phyloP scores from a whole-genome alignment of 2,329 filamentous ascomycete genomes.

The Lizonia empirigonia region DNA sequence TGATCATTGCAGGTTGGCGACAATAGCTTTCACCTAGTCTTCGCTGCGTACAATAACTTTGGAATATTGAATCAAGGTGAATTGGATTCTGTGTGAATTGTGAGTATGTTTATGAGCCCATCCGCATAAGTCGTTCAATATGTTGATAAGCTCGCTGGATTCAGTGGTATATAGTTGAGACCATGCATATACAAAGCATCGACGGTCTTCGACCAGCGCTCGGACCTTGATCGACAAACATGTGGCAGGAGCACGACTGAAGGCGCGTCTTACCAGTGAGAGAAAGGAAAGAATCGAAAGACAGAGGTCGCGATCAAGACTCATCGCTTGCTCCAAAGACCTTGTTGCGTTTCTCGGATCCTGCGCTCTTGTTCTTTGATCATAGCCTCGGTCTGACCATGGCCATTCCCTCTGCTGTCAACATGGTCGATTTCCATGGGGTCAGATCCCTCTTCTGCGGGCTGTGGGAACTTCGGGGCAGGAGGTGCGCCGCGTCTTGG shows the following conservation, averaged over 20 bases:
- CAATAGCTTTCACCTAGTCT: slow-evolving; percentile 2
- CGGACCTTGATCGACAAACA: slow-evolving; percentile 2
- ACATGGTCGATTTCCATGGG: slow-evolving; percentile 55
- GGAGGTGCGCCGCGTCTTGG: slow-evolving; percentile 51
- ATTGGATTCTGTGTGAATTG: not conserved
- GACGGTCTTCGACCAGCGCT: slow-evolving; percentile 7
- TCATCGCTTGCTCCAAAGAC: slow-evolving; percentile 57
- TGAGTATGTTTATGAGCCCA: not conserved
- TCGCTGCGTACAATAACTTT: not conserved
- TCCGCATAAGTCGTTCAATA: not conserved
- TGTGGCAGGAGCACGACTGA: not conserved
- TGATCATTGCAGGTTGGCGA: not conserved
- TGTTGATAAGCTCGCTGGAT: not conserved
- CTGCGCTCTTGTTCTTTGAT: slow-evolving; percentile 64
- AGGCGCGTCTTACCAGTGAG: not conserved
- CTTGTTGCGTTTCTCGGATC: slow-evolving; percentile 64
- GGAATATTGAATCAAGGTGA: not conserved
- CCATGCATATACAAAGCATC: slow-evolving; percentile 3
- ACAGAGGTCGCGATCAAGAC: not conserved
- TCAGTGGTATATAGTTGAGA: slow-evolving; percentile 14
- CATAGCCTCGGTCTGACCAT: slow-evolving; percentile 67
- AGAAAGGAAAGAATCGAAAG: not conserved
- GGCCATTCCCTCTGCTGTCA: slow-evolving; percentile 63
- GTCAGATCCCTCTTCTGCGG: slow-evolving; percentile 38
- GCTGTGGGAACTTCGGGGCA: slow-evolving; percentile 40